These are phyloP conservation scores for Xylariaceae sp. DNA, from an alignment of 2,329 filamentous ascomycete genomes.

Conservation along the genomic window DNA sequence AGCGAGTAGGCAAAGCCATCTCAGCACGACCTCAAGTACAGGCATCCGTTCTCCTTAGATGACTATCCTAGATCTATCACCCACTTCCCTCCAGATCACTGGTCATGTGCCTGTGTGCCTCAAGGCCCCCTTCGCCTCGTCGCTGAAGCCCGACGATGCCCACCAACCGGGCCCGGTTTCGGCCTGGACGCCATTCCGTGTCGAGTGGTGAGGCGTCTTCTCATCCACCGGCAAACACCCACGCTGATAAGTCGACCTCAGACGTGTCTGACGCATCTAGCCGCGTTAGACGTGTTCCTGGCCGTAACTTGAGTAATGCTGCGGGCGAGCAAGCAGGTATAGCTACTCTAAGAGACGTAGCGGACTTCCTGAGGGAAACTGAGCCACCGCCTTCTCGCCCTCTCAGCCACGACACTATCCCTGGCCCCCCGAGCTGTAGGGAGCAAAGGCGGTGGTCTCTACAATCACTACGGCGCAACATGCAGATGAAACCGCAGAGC, in stretches of 20 bases:
- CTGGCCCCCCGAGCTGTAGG: conserved; percentile 9
- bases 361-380: conserved; percentile 24
- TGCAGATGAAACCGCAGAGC: conserved; percentile 16
- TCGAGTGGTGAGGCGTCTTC: conserved; percentile 19
- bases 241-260: conserved; percentile 25
- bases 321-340: conserved; percentile 19
- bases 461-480: conserved; percentile 21
- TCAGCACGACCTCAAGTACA: not conserved
- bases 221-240: conserved; percentile 12
- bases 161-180: conserved; percentile 6
- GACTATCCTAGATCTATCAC: not conserved
- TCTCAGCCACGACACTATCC: conserved; percentile 18
- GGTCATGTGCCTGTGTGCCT: not conserved
- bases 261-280: conserved; percentile 22
- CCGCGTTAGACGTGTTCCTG: not conserved
- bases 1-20: not conserved
- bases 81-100: not conserved
- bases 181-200: conserved; percentile 16
- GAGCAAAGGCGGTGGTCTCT: conserved; percentile 20
- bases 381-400: conserved; percentile 18
- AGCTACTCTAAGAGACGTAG: conserved; percentile 21
- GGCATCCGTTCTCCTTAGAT: not conserved
- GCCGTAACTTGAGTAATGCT: conserved; percentile 14
- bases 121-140: not conserved
- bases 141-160: conserved; percentile 11